A percentile compares a stretch with the other conserved stretches of the same genome.
Evolutionary conservation across 768 basidiomycete species (phyloP).

Genomic region (Collybia mongolica): DNA sequence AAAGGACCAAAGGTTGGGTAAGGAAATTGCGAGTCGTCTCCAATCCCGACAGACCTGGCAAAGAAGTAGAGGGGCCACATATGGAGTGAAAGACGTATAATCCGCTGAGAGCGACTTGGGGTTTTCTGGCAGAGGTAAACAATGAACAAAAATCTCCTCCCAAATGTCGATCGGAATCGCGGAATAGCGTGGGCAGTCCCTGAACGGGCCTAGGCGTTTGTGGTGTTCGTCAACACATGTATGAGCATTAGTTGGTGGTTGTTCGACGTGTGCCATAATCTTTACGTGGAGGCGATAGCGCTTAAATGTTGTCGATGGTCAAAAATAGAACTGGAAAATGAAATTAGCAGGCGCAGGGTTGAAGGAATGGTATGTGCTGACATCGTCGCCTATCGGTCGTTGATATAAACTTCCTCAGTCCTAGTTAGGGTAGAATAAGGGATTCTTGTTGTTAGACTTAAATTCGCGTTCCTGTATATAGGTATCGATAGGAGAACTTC

Average conservation of each 20-base stretch:
- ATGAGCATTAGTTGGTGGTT: constrained; percentile 13
- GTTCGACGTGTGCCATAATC: no score
- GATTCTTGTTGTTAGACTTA: no score
- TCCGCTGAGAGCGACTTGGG: background rate
- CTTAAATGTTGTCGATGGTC: background rate
- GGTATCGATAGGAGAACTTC: no score
- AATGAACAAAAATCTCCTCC: constrained; percentile 2
- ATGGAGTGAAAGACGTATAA: background rate
- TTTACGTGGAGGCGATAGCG: background rate
- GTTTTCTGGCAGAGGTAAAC: background rate
- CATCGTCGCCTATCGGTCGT: no score
- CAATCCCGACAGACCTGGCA: background rate
- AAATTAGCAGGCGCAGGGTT: no score
- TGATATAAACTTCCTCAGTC: no score
- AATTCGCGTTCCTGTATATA: no score
- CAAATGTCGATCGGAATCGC: background rate
- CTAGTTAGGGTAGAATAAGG: no score
- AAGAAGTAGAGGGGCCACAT: constrained; percentile 1
- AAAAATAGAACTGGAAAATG: background rate
- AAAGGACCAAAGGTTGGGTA: constrained; percentile 1
- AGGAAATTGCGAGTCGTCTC: background rate
- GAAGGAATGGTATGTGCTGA: no score
- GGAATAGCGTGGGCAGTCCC: background rate
- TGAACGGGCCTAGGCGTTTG: background rate
- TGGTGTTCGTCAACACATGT: no score